Conservation (phyloP, 129 eudicot genomes). For the Arctium minus region DNA sequence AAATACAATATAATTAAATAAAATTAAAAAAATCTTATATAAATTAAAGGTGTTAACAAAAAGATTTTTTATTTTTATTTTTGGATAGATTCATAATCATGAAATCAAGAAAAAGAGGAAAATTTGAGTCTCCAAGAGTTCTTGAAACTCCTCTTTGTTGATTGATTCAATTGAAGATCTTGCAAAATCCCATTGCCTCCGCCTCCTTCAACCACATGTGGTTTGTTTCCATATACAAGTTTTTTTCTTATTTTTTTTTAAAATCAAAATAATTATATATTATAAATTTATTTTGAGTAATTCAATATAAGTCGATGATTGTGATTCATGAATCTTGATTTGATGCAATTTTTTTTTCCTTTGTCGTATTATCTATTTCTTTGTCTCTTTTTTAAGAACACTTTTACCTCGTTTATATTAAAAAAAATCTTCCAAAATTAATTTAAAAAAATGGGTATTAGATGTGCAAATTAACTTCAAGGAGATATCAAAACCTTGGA, state of each 20-base stretch:
- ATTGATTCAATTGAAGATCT: slow-evolving; percentile 26
- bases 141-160: slow-evolving; percentile 25
- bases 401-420: neutral
- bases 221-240: slow-evolving; percentile 9
- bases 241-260: neutral
- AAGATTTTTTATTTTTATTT: no score
- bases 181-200: slow-evolving; percentile 28
- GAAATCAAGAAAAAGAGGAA: slow-evolving; percentile 35
- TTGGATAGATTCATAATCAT: slow-evolving; percentile 9
- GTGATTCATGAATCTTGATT: slow-evolving; percentile 28
- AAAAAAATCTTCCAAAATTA: neutral
- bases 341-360: neutral
- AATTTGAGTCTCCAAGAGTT: slow-evolving; percentile 35
- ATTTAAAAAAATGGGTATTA: neutral
- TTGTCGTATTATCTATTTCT: neutral
- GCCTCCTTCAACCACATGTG: slow-evolving; percentile 21
- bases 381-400: slow-evolving; percentile 4
- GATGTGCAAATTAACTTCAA: neutral
- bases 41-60: neutral
- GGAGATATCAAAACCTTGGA: slow-evolving; percentile 1
- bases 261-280: neutral
- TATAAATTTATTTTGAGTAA: neutral
- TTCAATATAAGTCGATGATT: slow-evolving; percentile 12
- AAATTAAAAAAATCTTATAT: no score
- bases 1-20: no score